Evolutionary conservation across 2,329 filamentous ascomycete genomes (phyloP), one percentile per base, ranked within the genome.

Genomic region (Xylariaceae sp.): DNA sequence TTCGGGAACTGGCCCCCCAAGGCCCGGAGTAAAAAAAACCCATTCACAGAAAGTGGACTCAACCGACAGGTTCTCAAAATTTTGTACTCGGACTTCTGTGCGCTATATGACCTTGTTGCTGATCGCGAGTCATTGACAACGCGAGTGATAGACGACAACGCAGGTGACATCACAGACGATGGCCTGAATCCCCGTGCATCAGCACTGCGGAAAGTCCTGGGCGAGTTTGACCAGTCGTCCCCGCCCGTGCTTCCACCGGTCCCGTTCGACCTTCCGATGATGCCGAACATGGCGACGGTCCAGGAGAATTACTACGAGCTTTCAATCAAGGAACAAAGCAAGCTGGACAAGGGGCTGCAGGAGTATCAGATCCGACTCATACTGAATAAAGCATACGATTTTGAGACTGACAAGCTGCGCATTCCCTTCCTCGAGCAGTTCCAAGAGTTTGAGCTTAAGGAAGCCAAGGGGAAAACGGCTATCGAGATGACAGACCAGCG

Each of bases 191-290:
- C 87, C 19, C 78, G 82, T 11, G 76, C 83, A 22, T 80, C 85
- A 38, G 90, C 89, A 2, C 75, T 97, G 42, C 84, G 93, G 48
- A 86, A 85, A 56, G 81, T 97, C 12, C 78, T 97, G 57, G 86
- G 82, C 60, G 93, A 97, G 71, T 97, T 91, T 64, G 94, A 99
- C 67, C 84, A 88, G 54, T 93, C 89, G 9, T 89, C 87, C 13
- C 90, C 93, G 1, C 94, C 94, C 0, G 91, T 97, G 0, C 82
- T 93, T 53, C 94, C 94, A 0, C 90, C 93, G 0, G 84, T 97
- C 50, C 93, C 94, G 0, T 97, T 93, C 64, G 93, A 97, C 66
- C 77, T 90, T 5, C 93, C 94, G 2, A 81, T 86, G 58, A 71
- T 95, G 19, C 93, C 93, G 1, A 81, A 79, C 1, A 79, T 95